A percentile compares a stretch with the other conserved stretches of the same genome.
Evolutionary conservation across 1,139 yeast genomes (phyloP).

Genomic region (Candida sanyaensis): DNA sequence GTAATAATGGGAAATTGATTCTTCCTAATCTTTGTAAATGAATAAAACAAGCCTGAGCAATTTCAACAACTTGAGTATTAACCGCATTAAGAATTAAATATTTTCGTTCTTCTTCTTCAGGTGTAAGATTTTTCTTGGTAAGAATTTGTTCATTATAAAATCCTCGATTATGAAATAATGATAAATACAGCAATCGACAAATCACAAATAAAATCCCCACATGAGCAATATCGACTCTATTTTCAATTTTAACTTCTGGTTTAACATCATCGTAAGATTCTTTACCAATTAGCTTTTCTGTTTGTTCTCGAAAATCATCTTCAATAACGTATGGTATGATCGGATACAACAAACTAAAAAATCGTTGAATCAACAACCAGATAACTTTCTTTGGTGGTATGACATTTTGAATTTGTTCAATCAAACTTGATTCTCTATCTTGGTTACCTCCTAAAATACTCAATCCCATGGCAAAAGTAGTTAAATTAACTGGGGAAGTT

Average conservation of each 20-base stretch:
- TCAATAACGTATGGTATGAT: slow-evolving; percentile 36
- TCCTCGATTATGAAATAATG: slow-evolving; percentile 35
- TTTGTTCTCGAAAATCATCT: slow-evolving; percentile 20
- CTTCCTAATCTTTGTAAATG: slow-evolving; percentile 27
- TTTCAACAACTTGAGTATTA: slow-evolving; percentile 25
- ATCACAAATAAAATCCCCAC: slow-evolving; percentile 33
- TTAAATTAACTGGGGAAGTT: slow-evolving; percentile 13
- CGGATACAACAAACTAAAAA: slow-evolving; percentile 28
- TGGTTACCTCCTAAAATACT: slow-evolving; percentile 25
- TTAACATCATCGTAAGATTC: slow-evolving; percentile 19
- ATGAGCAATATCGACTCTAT: slow-evolving; percentile 32
- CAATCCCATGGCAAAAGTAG: slow-evolving; percentile 23
- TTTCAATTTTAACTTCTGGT: slow-evolving; percentile 22
- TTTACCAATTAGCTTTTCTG: slow-evolving; percentile 28
- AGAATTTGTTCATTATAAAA: slow-evolving; percentile 28
- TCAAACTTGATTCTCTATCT: slow-evolving; percentile 26
- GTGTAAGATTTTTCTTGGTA: slow-evolving; percentile 17
- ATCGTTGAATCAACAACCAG: slow-evolving; percentile 29
- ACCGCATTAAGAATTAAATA: slow-evolving; percentile 31
- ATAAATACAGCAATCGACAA: slow-evolving; percentile 32
- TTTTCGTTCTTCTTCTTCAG: slow-evolving; percentile 29
- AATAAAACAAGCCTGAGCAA: slow-evolving; percentile 31
- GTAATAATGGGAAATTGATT: slow-evolving; percentile 28
- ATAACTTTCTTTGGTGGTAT: slow-evolving; percentile 31
- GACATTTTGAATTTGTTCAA: slow-evolving; percentile 28